Base-by-base conservation (phyloP, 495 filamentous ascomycete species). In the Penicillium egyptiacum region DNA sequence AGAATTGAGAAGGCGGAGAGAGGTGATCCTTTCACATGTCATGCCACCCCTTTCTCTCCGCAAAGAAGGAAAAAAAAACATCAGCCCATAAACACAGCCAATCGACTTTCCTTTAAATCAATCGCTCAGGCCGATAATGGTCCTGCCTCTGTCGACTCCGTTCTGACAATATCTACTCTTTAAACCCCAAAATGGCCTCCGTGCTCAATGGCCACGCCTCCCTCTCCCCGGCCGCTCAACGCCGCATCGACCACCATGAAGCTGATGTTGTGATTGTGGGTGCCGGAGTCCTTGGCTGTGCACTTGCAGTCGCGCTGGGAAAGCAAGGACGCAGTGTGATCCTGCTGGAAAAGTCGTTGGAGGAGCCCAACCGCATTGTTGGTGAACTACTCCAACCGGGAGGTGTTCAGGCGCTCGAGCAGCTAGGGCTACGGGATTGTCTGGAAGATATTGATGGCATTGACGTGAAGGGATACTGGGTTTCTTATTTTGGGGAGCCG, bases 351-450 rank as follows among this genome's bases (percentile, higher is more conserved):
- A 79, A 80, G 60, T 93, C 87, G 71, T 76, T 96, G 70, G 92
- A 93, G 73, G 90, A 97, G 75, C 94, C 94, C 12, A 91, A 98
- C 76, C 86, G 94, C 53, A 98, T 98, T 64, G 92, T 98, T 20
- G 94, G 94, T 53, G 94, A 98, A 76, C 74, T 98, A 56, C 75
- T 98, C 66, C 94, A 98, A 70, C 94, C 94, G 4, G 94, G 94
- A 30, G 94, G 94, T 41, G 86, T 96, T 39, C 74, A 79, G 42
- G 92, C 95, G 19, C 78, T 98, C 58, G 80, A 87, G 64, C 84
- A 87, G 61, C 75, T 98, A 50, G 95, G 95, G 7, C 72, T 98
- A 50, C 70, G 70, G 43, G 83, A 90, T 57, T 96, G 92, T 67
- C 77, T 98, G 16, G 92, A 98, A 53, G 88, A 75, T 16, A 98